Evolutionary conservation across 2,329 filamentous ascomycete genomes (phyloP), one percentile per base, ranked within the genome.

Genomic region (Botryotinia globosa): DNA sequence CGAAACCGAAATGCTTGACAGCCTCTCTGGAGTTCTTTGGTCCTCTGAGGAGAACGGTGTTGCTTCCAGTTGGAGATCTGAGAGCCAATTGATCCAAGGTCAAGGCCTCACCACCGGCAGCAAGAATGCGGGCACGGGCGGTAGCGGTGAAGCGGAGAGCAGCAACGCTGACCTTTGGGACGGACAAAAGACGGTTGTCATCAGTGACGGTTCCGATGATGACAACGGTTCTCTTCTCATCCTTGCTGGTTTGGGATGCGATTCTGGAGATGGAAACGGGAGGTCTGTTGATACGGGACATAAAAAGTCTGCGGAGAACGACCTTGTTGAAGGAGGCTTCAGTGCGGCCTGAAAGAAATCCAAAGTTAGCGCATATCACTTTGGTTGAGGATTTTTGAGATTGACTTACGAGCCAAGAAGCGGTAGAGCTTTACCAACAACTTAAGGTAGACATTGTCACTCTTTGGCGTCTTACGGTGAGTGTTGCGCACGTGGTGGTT

Each of bases 291-390:
- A 97, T 97, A 86, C 94, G 94, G 85, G 94, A 97, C 93, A 96
- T 97, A 84, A 97, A 97, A 76, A 99, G 92, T 82, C 96, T 93
- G 85, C 95, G 94, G 82, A 99, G 93, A 83, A 99, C 90, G 82
- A 96, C 93, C 89, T 97, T 97, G 92, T 99, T 99, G 93, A 99
- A 99, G 87, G 89, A 90, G 78, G 94, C 90, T 85, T 98, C 96
- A 84, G 96, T 99, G 83, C 96, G 94, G 87, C 94, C 93, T 97
- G 71, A 16, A 14, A 72, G 9, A 37, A 42, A 51, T 72, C 22
- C 71, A 59, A 61, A 69, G 48, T 56, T 32, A 64, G 66, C 48
- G 42, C 25, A 44, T n/a, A 8, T 73, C 44, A 59, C 5, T 42
- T 68, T 7, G 7, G 39, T 48, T 44, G 9, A 20, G 7, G 34